Conservation (phyloP, 352 stramenopile genomes). For the Globisporangium abappressorium region DNA sequence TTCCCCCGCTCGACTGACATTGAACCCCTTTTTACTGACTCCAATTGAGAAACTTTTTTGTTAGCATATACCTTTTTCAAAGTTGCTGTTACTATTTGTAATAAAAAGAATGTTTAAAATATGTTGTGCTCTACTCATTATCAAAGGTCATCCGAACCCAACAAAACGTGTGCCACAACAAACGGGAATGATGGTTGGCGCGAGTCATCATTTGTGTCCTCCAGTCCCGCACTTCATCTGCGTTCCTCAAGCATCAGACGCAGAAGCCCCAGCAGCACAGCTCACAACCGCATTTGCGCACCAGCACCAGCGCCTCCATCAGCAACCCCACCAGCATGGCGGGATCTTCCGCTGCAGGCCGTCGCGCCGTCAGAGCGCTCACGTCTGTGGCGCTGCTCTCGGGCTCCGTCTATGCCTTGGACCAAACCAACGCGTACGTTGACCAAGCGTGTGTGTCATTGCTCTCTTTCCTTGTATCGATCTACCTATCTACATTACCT, state of each 20-base stretch:
- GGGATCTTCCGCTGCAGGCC: not conserved
- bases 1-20: not conserved
- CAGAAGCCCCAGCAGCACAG: not conserved
- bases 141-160: not conserved
- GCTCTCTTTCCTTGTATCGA: not conserved
- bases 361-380: conserved; percentile 14
- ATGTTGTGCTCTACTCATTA: not conserved
- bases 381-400: conserved; percentile 25
- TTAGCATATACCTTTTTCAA: not conserved
- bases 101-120: not conserved
- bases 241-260: not conserved
- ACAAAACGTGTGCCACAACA: not conserved
- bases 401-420: conserved; percentile 31
- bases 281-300: not conserved
- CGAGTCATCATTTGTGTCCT: conserved; percentile 1
- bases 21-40: not conserved
- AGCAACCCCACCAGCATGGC: not conserved
- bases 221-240: not conserved
- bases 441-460: not conserved
- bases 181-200: not conserved
- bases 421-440: conserved; percentile 49
- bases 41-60: not conserved
- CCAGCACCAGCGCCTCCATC: not conserved
- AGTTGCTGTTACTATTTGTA: not conserved
- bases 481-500: not conserved